phyloP scores from a whole-genome alignment of 176 grass and related monocot genomes.

The Carex pumila region DNA sequence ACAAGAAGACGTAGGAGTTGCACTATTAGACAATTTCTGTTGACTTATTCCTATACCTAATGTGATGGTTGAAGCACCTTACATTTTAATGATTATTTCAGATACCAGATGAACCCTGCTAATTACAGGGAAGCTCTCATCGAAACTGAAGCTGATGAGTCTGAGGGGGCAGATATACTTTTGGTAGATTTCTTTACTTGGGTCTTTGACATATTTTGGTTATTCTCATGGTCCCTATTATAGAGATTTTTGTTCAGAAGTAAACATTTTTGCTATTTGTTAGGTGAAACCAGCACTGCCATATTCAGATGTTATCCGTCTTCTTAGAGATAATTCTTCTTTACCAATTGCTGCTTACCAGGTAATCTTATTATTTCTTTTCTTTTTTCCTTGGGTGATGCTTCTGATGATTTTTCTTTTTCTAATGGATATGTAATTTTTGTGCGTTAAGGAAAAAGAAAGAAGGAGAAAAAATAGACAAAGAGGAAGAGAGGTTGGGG shows the following conservation, averaged over 20 bases:
- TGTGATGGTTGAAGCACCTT: neutral
- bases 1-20: conserved; percentile 84
- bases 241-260: neutral
- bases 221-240: neutral
- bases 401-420: neutral
- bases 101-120: conserved; percentile 96
- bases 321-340: conserved; percentile 87
- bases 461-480: neutral
- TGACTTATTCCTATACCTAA: conserved; percentile 22
- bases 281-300: conserved; percentile 96
- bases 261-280: conserved; percentile 7
- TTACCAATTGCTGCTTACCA: conserved; percentile 97
- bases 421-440: neutral
- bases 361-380: conserved; percentile 19
- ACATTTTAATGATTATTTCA: conserved; percentile 26
- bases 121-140: conserved; percentile 96
- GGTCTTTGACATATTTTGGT: neutral
- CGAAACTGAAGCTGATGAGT: conserved; percentile 78
- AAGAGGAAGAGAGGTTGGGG: neutral
- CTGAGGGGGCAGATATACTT: conserved; percentile 90
- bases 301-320: conserved; percentile 81
- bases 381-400: neutral
- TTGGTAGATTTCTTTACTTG: conserved; percentile 38
- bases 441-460: neutral
- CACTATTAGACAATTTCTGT: neutral